Base-by-base conservation (phyloP, 352 stramenopile genomes). In the Pythium sp. region DNA sequence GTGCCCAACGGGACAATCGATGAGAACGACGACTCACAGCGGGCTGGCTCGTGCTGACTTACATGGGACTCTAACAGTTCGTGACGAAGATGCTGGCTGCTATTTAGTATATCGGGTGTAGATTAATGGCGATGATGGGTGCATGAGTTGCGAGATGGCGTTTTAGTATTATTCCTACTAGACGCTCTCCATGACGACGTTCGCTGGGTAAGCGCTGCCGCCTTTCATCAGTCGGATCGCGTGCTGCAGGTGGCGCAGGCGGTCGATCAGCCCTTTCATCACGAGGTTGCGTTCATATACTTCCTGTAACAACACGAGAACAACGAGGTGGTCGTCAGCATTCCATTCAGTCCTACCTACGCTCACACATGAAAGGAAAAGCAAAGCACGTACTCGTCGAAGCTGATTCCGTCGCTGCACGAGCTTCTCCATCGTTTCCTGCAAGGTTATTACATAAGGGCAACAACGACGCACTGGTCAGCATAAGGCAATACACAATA, bases 261-360 rank as follows among this genome's bases (percentile, higher is more conserved):
- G 77, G 64, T 94, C 82, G 71, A 95, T 95, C 34, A 95, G 75
- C 2, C 82, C 82, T 71, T 94, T 93, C 84, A 95, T 92, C 64
- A 94, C 87, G 62, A 94, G 36, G 68, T 94, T 95, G 56, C 84
- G 86, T 68, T 94, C 85, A 60, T 93, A 90, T 14, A 94, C 87
- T 57, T 95, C 87, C 85, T 95, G 57, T 26, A 64, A 15, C 3
- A 41, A 36, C 20, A 34, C 14, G 41, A 43, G 14, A 3, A 30
- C 14, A 26, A 26, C 14, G 32, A 4, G 18, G 15, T 22, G 7
- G n/a, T 6, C 38, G 18, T 43, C 18, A 41, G 26, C 5, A 38
- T 12, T 32, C 14, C 26, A 51, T 24, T 6, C 26, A 4, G 14
- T 26, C 30, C 30, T 32, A 32, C 5, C 11, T 38, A 60, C 22